phyloP scores from a whole-genome alignment of 768 basidiomycete species.

The Gautieria morchelliformis region DNA sequence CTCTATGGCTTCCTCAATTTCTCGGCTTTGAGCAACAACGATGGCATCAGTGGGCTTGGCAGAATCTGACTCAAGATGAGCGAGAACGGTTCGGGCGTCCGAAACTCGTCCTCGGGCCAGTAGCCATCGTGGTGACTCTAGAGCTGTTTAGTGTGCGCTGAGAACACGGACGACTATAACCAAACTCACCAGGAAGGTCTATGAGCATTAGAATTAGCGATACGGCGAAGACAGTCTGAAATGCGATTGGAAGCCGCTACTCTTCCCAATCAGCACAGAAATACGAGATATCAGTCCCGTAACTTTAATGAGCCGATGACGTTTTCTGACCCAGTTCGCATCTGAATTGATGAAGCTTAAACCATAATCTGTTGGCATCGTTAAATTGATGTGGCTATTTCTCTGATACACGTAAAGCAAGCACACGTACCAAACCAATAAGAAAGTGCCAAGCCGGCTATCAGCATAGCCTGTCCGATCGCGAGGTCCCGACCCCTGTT shows the following conservation, averaged over 20 bases:
- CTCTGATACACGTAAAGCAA: background rate
- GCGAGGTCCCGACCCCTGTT: conserved; percentile 6
- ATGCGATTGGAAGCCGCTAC: conserved; percentile 5
- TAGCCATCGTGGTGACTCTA: conserved; percentile 39
- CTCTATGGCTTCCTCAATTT: conserved; percentile 6
- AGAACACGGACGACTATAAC: background rate
- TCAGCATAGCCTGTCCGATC: conserved; percentile 3
- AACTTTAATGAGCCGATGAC: no score
- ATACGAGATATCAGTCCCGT: no score
- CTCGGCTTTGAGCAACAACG: conserved; percentile 4
- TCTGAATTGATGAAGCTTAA: conserved; percentile 6
- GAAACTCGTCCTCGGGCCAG: conserved; percentile 48
- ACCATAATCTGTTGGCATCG: conserved; percentile 1
- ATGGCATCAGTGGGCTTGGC: conserved; percentile 2
- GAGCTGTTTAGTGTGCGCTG: background rate
- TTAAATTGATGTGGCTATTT: background rate
- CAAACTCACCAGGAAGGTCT: conserved; percentile 4
- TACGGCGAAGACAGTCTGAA: conserved; percentile 6
- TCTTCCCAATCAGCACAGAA: no score
- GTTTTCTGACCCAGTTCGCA: background rate
- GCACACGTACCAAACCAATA: conserved; percentile 6
- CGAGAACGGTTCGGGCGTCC: conserved; percentile 43
- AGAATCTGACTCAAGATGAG: background rate
- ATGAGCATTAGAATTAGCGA: conserved; percentile 2
- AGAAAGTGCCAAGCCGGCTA: conserved; percentile 1